Base-by-base conservation (phyloP, 257 asterid genomes). In the Ilex asprella region DNA sequence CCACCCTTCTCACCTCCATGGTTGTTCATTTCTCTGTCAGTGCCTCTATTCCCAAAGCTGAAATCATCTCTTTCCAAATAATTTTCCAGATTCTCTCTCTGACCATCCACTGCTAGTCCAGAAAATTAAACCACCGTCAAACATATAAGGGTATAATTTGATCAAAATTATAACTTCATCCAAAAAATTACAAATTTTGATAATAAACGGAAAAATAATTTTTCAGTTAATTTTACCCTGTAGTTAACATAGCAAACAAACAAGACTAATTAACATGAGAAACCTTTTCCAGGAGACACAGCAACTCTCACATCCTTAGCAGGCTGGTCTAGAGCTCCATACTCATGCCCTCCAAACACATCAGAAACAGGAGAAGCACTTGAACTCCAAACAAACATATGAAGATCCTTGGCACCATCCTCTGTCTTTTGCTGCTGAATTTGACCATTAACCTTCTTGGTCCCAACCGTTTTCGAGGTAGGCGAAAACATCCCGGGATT, bases 301-400 rank as follows among this genome's bases (percentile, higher is more conserved):
- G 88, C 65, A 44, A 76, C 73, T 69, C 91, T 74, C 13, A 78
- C 85, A 56, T 86, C 97, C 64, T 82, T 89, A 32, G 70, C 67
- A 73, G 77, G 71, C 39, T 82, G 96, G 55, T 85, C 94, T 47
- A 75, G 31, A 16, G 82, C 71, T 5, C 86, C 82, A 66, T 78
- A 71, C 56, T 86, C 88, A 68, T 76, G 87, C 31, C 94, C 91
- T 6, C 96, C 94, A 62, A 84, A 89, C 14, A 89, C 97, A 64
- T 90, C 97, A 2, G 97, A 90, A 56, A 87, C 96, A 0, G 97
- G 96, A 44, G 97, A 90, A 61, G 85, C 84, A 55, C 97, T 90
- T 12, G 96, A 87, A 70, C 97, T 87, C 97, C 97, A 90, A 30
- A 90, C 97, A 55, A 87, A 87, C 97, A 90, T 90, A 21, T 90